Percentiles rank a stretch among this genome's conserved stretches.
Evolutionary conservation across 202 grass and related monocot species (phyloP).

Genomic region (Panicum hallii): DNA sequence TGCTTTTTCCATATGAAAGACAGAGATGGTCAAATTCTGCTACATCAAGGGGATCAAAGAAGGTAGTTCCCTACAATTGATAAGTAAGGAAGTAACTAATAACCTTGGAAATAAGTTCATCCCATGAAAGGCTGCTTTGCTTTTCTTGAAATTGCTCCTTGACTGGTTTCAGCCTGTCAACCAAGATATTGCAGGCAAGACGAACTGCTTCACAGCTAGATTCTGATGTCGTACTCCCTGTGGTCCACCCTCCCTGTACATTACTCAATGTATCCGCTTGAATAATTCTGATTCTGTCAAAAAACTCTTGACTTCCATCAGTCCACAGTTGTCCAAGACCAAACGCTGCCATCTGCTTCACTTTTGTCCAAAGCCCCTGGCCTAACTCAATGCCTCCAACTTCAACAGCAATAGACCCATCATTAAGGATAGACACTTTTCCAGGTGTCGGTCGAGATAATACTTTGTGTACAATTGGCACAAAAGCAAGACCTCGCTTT

Average conservation of each 20-base stretch:
- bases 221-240: slow-evolving; percentile 94
- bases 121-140: slow-evolving; percentile 59
- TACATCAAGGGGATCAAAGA: background rate
- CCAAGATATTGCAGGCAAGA: slow-evolving; percentile 64
- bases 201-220: slow-evolving; percentile 81
- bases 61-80: background rate
- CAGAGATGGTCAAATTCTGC: background rate
- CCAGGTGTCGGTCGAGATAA: slow-evolving; percentile 66
- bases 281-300: slow-evolving; percentile 77
- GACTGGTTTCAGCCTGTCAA: slow-evolving; percentile 72
- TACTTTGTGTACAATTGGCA: slow-evolving; percentile 71
- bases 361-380: slow-evolving; percentile 95
- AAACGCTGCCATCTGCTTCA: slow-evolving; percentile 87
- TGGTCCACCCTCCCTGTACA: slow-evolving; percentile 84
- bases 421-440: slow-evolving; percentile 83
- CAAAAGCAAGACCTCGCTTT: slow-evolving; percentile 75
- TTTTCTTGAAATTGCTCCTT: slow-evolving; percentile 77
- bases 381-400: slow-evolving; percentile 96
- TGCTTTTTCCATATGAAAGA: background rate
- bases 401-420: slow-evolving; percentile 89
- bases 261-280: slow-evolving; percentile 85
- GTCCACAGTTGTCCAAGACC: slow-evolving; percentile 69
- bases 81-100: slow-evolving; percentile 21
- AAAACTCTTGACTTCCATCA: slow-evolving; percentile 60
- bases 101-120: slow-evolving; percentile 67